Conservation (phyloP, 306 rosid genomes). For the Glycine soja region DNA sequence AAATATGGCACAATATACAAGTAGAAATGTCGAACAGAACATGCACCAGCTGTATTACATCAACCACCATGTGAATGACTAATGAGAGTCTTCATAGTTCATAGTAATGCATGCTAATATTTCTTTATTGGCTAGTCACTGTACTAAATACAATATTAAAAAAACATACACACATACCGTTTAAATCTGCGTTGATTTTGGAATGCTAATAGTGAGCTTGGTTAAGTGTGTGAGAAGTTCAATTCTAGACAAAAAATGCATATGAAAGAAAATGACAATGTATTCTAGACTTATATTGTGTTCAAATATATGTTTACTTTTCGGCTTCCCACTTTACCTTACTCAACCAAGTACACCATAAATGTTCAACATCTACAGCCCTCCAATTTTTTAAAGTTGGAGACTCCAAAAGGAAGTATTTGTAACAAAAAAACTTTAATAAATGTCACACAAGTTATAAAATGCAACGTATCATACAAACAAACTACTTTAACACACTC, state of each 20-base stretch:
- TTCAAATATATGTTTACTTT: background rate
- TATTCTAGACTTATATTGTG: conserved; percentile 13
- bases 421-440: background rate
- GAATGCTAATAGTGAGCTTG: conserved; percentile 17
- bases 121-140: background rate
- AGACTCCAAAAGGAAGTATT: conserved; percentile 1
- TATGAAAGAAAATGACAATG: conserved; percentile 1
- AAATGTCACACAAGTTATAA: conserved; percentile 7
- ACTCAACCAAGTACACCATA: background rate
- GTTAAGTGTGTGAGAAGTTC: conserved; percentile 10
- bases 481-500: no score
- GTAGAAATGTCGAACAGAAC: conserved; percentile 8
- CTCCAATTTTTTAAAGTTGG: background rate
- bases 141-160: background rate
- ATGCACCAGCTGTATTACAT: conserved; percentile 15
- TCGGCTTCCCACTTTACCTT: background rate
- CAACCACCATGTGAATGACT: background rate
- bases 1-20: background rate
- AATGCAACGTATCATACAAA: background rate
- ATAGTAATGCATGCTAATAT: no score
- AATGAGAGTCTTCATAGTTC: background rate
- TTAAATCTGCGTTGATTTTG: background rate
- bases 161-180: background rate
- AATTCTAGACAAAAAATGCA: background rate
- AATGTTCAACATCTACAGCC: background rate